Conservation (phyloP, 106 monocot species). For the Apostasia shenzhenica region DNA sequence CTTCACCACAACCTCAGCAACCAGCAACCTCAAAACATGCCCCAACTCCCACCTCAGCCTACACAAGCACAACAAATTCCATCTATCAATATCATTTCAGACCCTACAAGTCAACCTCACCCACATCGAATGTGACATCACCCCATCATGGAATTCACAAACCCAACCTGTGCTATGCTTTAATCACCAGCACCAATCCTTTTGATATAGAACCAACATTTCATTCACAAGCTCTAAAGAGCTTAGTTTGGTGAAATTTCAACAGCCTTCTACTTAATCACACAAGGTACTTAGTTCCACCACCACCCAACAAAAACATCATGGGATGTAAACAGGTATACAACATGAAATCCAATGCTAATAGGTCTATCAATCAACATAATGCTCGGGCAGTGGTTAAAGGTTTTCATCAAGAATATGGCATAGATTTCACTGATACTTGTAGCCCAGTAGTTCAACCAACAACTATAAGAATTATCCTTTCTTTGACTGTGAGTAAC, state of each 20-base stretch:
- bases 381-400: too few relatives aligned
- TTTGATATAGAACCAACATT: not conserved
- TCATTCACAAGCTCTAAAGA: not conserved
- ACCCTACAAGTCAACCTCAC: too few relatives aligned
- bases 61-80: too few relatives aligned
- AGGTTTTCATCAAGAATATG: too few relatives aligned
- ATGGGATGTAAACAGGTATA: not conserved
- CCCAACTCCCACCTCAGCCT: too few relatives aligned
- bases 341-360: too few relatives aligned
- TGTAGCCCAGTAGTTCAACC: not conserved
- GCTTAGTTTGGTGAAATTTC: not conserved
- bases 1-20: too few relatives aligned
- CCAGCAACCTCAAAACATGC: too few relatives aligned
- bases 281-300: not conserved
- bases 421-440: not conserved
- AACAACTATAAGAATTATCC: constrained; percentile 1
- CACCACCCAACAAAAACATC: not conserved
- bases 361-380: too few relatives aligned
- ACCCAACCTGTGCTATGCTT: not conserved
- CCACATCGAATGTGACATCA: too few relatives aligned
- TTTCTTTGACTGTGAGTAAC: not conserved
- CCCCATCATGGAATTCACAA: not conserved
- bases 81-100: too few relatives aligned
- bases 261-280: not conserved
- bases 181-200: not conserved